phyloP scores from a whole-genome alignment of 306 rosid genomes.

The Lathyrus tuberosus region DNA sequence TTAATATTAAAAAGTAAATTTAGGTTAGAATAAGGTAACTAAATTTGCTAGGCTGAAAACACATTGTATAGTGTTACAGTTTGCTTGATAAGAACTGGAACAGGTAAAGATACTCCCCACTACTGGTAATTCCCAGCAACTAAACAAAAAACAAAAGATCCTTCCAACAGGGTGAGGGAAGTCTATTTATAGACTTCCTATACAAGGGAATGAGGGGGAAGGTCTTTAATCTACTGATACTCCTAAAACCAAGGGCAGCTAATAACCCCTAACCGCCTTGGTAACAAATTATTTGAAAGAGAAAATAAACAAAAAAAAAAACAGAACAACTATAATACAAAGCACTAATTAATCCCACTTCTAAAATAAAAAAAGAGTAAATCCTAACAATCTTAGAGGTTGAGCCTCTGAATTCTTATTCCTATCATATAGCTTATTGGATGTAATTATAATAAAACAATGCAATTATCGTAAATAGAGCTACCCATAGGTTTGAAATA shows the following conservation, averaged over 20 bases:
- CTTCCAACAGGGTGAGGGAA: neutral
- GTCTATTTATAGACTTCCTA: neutral
- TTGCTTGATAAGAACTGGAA: too few species aligned
- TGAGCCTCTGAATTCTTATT: too few species aligned
- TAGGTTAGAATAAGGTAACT: conserved; percentile 29
- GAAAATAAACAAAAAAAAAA: too few species aligned
- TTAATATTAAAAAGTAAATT: conserved; percentile 29
- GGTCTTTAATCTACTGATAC: neutral
- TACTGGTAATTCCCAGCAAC: neutral
- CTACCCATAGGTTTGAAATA: conserved; percentile 28
- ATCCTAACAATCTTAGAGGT: too few species aligned
- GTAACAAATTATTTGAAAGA: too few species aligned
- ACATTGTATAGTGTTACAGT: neutral
- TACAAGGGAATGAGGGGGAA: neutral
- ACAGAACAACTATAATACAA: too few species aligned
- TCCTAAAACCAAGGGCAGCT: too few species aligned
- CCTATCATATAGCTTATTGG: conserved; percentile 16
- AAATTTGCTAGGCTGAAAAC: conserved; percentile 28
- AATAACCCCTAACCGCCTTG: too few species aligned
- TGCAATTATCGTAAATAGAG: conserved; percentile 21
- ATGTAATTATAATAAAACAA: conserved; percentile 13
- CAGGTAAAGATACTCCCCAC: too few species aligned
- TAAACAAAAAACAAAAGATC: neutral
- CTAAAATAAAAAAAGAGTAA: too few species aligned
- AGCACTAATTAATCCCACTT: too few species aligned